Conservation (phyloP, 1,139 yeast genomes). For the Lodderomyces beijingensis region DNA sequence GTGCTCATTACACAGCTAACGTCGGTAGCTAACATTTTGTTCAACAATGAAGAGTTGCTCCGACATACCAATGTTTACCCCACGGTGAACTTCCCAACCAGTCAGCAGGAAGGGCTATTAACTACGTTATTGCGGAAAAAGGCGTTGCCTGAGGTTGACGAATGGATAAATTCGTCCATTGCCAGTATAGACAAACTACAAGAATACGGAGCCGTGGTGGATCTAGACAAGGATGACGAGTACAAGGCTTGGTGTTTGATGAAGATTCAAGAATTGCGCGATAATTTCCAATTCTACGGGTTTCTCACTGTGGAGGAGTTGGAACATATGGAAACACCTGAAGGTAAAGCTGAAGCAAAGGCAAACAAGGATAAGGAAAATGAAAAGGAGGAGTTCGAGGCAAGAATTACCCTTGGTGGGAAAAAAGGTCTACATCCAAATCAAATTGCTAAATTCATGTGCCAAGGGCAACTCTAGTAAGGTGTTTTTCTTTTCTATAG, state of each 20-base stretch:
- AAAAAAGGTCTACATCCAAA: conserved; percentile 33
- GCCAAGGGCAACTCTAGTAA: conserved; percentile 27
- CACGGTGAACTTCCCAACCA: conserved; percentile 74
- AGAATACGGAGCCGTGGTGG: conserved; percentile 9
- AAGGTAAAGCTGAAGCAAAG: conserved; percentile 35
- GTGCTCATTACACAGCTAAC: conserved; percentile 77
- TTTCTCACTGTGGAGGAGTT: conserved; percentile 51
- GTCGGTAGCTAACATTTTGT: conserved; percentile 66
- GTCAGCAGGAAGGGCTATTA: conserved; percentile 75
- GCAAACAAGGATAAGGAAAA: conserved; percentile 24
- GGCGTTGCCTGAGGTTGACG: conserved; percentile 83
- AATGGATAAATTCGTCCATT: conserved; percentile 58
- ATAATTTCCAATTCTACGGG: conserved; percentile 60
- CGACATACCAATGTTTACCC: conserved; percentile 77
- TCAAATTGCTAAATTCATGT: conserved; percentile 39
- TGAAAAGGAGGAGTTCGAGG: conserved; percentile 25
- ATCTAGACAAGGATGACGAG: conserved; percentile 42
- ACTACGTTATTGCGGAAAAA: conserved; percentile 84
- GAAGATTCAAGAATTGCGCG: conserved; percentile 47
- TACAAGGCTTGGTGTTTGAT: conserved; percentile 61
- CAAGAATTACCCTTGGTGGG: conserved; percentile 29
- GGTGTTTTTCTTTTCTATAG: too few relatives aligned
- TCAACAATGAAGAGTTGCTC: conserved; percentile 55
- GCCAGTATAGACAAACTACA: conserved; percentile 23
- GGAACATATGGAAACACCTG: conserved; percentile 31